Evolutionary conservation across 2,329 filamentous ascomycete species (phyloP), one percentile per base, ranked within the genome.

Genomic region (Sclerotinia glacialis): DNA sequence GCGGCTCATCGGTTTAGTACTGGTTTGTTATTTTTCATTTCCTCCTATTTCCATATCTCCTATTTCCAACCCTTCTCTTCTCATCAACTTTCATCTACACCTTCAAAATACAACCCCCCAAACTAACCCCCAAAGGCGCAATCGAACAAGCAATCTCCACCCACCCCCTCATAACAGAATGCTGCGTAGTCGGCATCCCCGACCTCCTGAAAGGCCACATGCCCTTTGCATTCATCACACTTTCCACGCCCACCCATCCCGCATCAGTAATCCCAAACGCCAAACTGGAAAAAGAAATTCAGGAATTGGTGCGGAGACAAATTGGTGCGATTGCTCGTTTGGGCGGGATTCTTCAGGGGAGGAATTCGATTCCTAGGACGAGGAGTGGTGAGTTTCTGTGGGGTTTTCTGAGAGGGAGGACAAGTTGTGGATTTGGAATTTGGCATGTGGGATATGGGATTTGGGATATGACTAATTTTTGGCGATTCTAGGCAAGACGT

Each of bases 121-220:
- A 62, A 26, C 44, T 7, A 16, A 64, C 12, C 21, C n/a, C 40
- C 54, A 66, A 71, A 91, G 91, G 92, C 60, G 85, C 89, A 44
- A 95, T 97, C 76, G 93, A 97, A 79, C 92, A 97, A 81, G 93
- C 91, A 64, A 90, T 97, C 68, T 89, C 92, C 16, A 88, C 88
- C 0, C 92, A 97, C 75, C 87, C 90, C 0, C 80, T 82, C 3
- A 87, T 97, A 63, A 90, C 89, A 40, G 93, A 97, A 81, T 90
- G 89, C 64, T 93, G 91, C 72, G 91, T 97, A 1, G 88, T 98
- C 37, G 89, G 90, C 52, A 89, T 97, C 66, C 93, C 93, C 0
- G 93, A 97, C 74, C 78, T 86, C 0, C 81, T 97, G 53, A 98
- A 98, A 77, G 94, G 93, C 23, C 92, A 96, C 73, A 84, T 97